Conservation (phyloP, 2,329 filamentous ascomycete species). For the Hypoxylon sp. region DNA sequence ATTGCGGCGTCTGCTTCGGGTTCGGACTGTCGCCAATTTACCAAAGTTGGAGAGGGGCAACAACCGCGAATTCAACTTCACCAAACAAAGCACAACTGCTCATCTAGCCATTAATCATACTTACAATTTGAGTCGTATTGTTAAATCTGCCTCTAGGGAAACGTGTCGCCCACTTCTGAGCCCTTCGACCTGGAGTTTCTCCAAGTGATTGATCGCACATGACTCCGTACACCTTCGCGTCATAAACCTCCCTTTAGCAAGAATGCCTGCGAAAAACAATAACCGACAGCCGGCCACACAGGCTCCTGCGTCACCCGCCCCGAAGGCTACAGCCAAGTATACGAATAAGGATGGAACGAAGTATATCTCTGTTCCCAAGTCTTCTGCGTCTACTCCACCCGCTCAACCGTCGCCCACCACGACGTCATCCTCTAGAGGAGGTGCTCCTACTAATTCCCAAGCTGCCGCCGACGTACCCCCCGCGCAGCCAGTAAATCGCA, state of each 20-base stretch:
- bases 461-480: slow-evolving; percentile 49
- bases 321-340: slow-evolving; percentile 71
- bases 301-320: slow-evolving; percentile 66
- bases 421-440: slow-evolving; percentile 57
- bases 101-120: slow-evolving; percentile 17
- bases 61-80: slow-evolving; percentile 22
- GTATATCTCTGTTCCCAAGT: slow-evolving; percentile 76
- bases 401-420: slow-evolving; percentile 68
- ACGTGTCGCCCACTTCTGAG: slow-evolving; percentile 26
- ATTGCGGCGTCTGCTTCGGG: slow-evolving; percentile 35
- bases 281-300: slow-evolving; percentile 65
- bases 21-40: slow-evolving; percentile 43
- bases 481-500: slow-evolving; percentile 79
- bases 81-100: slow-evolving; percentile 27
- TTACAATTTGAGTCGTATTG: slow-evolving; percentile 7
- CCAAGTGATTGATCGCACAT: slow-evolving; percentile 46
- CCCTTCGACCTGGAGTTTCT: slow-evolving; percentile 38
- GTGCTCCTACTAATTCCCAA: slow-evolving; percentile 53
- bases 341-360: slow-evolving; percentile 79
- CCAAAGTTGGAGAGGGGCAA: slow-evolving; percentile 42
- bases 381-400: slow-evolving; percentile 64
- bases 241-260: slow-evolving; percentile 39
- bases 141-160: slow-evolving; percentile 16
- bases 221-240: slow-evolving; percentile 35
- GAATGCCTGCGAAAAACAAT: slow-evolving; percentile 69